phyloP scores from a whole-genome alignment of 2,329 filamentous ascomycete species.

The Beauveria caledonica region DNA sequence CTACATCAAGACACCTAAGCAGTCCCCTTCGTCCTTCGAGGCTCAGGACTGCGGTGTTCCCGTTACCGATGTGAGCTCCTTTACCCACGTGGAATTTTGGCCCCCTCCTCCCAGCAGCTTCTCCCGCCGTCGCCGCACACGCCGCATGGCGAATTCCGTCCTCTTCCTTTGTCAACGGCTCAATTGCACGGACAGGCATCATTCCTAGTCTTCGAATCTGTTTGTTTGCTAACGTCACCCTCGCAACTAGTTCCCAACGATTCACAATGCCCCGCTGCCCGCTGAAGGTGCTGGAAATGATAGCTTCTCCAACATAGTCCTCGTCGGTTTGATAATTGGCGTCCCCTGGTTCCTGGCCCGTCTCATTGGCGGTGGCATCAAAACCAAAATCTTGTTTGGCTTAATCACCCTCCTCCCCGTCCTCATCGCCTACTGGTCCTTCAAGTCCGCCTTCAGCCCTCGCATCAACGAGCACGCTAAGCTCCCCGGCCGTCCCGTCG shows the following conservation, averaged over 20 bases:
- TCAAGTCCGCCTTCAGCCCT: conserved; percentile 71
- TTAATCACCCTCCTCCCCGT: conserved; percentile 72
- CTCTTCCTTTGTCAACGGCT: background rate
- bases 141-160: background rate
- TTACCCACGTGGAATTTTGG: conserved; percentile 18
- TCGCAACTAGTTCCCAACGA: conserved; percentile 45
- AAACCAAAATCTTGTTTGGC: conserved; percentile 79
- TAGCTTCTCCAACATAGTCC: conserved; percentile 74
- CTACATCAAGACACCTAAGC: conserved; percentile 31
- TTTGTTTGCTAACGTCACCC: background rate
- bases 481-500: conserved; percentile 76
- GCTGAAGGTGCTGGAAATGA: conserved; percentile 80
- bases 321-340: conserved; percentile 60
- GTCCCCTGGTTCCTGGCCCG: conserved; percentile 76
- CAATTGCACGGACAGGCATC: background rate
- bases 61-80: conserved; percentile 32
- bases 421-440: conserved; percentile 73
- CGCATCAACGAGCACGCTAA: conserved; percentile 89
- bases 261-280: conserved; percentile 90
- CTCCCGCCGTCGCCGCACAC: background rate
- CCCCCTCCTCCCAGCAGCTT: background rate
- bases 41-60: conserved; percentile 52
- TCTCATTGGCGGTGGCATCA: conserved; percentile 81
- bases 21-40: conserved; percentile 51
- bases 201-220: background rate